phyloP scores from a whole-genome alignment of 2,329 filamentous ascomycete species.

The Chalara sp. region DNA sequence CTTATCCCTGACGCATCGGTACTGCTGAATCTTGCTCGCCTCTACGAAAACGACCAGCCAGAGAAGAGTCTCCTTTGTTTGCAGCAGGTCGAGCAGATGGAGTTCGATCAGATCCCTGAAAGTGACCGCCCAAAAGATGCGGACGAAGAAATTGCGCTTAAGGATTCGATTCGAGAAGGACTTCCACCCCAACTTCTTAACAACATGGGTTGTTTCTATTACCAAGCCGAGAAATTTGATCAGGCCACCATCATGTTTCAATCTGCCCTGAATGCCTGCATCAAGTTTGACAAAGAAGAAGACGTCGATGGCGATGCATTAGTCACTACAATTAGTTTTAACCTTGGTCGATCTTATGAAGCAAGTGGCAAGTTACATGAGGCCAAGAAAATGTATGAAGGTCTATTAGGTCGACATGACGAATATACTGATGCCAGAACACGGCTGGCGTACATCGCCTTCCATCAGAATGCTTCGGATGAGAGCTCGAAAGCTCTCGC shows the following conservation, averaged over 20 bases:
- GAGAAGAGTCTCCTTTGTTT: constrained; percentile 91
- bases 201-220: constrained; percentile 96
- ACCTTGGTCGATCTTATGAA: constrained; percentile 89
- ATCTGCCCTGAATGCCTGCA: constrained; percentile 80
- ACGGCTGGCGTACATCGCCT: constrained; percentile 81
- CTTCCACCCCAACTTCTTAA: constrained; percentile 89
- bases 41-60: constrained; percentile 80
- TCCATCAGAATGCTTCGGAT: constrained; percentile 73
- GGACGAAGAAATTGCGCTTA: constrained; percentile 54
- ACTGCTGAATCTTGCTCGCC: constrained; percentile 79
- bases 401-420: constrained; percentile 73
- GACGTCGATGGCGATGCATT: constrained; percentile 81
- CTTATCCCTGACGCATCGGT: constrained; percentile 77
- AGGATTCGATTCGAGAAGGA: constrained; percentile 61
- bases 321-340: constrained; percentile 94
- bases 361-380: constrained; percentile 73
- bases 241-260: constrained; percentile 84
- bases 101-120: constrained; percentile 69
- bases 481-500: constrained; percentile 82
- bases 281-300: constrained; percentile 71
- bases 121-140: constrained; percentile 57
- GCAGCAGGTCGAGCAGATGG: constrained; percentile 84
- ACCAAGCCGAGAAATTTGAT: constrained; percentile 75
- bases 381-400: constrained; percentile 83
- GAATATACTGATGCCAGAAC: constrained; percentile 92